Conservation (phyloP, 139 green algal genomes). For the Closterium sp. region DNA sequence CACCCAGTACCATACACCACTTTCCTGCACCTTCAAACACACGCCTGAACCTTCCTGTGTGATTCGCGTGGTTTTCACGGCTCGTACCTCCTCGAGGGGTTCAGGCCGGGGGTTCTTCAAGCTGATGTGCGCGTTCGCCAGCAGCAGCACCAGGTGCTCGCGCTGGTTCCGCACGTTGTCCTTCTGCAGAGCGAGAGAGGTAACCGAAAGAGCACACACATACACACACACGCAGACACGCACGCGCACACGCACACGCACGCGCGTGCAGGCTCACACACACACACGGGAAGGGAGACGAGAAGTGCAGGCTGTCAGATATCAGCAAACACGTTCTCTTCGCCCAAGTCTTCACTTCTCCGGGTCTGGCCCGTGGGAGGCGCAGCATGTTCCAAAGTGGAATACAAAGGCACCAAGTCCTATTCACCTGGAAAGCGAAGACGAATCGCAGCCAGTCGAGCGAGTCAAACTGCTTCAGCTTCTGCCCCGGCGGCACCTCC, state of each 20-base stretch:
- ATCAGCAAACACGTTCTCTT: too few species aligned
- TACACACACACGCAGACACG: background rate
- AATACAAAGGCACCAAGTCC: too few species aligned
- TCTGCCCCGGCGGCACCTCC: too few species aligned
- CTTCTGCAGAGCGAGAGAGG: background rate
- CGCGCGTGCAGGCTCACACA: background rate
- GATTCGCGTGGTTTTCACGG: background rate
- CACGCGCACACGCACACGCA: too few species aligned
- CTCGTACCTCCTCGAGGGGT: constrained; percentile 10
- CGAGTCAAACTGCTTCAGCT: too few species aligned
- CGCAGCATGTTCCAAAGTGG: too few species aligned
- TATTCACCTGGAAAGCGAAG: constrained; percentile 15
- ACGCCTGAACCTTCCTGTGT: background rate
- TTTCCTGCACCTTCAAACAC: too few species aligned
- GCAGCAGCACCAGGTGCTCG: constrained; percentile 37
- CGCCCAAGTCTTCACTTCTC: too few species aligned
- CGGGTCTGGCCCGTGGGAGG: too few species aligned
- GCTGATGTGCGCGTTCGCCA: constrained; percentile 33
- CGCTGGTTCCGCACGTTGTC: constrained; percentile 42
- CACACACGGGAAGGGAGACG: background rate
- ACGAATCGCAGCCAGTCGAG: background rate
- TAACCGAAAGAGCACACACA: too few species aligned
- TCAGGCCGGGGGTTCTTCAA: background rate
- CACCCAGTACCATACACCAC: too few species aligned
- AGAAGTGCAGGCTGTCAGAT: background rate